phyloP scores from a whole-genome alignment of 345 rosid species.

The Ceriops zippeliana region DNA sequence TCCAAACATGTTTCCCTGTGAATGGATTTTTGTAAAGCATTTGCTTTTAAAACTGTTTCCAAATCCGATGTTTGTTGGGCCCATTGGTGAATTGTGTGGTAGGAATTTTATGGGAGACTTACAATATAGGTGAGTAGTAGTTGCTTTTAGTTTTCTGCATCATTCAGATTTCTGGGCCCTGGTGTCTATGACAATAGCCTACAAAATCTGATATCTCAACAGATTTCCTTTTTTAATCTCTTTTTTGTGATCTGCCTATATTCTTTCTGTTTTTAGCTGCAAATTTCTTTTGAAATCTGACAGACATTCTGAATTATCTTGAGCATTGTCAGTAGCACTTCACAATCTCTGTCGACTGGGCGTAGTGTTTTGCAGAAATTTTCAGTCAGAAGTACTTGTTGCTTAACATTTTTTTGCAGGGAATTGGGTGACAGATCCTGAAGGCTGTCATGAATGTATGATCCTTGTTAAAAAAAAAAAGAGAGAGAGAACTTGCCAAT shows the following conservation, averaged over 20 bases:
- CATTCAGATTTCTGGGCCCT: constrained; percentile 27
- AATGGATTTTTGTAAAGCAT: constrained; percentile 8
- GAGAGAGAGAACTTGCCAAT: too few relatives aligned
- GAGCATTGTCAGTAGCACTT: constrained; percentile 12
- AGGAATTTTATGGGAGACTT: constrained; percentile 9
- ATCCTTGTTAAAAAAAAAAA: not conserved
- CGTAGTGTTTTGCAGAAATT: constrained; percentile 8
- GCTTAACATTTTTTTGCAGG: constrained; percentile 7
- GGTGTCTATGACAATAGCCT: constrained; percentile 12
- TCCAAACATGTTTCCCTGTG: constrained; percentile 1
- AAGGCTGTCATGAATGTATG: too few relatives aligned
- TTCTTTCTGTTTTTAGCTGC: constrained; percentile 14
- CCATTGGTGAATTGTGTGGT: constrained; percentile 2
- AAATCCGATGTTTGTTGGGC: constrained; percentile 1
- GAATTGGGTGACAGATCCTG: not conserved
- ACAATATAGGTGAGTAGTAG: constrained; percentile 4
- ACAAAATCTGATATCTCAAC: constrained; percentile 10
- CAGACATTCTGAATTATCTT: constrained; percentile 22
- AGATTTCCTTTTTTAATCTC: not conserved
- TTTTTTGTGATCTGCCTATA: not conserved
- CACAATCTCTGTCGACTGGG: constrained; percentile 15
- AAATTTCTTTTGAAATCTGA: constrained; percentile 24
- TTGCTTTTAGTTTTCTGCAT: constrained; percentile 7
- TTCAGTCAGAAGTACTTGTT: not conserved
- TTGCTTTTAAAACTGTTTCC: not conserved